phyloP scores from a whole-genome alignment of 306 rosid genomes.

The Erythrophleum fordii region DNA sequence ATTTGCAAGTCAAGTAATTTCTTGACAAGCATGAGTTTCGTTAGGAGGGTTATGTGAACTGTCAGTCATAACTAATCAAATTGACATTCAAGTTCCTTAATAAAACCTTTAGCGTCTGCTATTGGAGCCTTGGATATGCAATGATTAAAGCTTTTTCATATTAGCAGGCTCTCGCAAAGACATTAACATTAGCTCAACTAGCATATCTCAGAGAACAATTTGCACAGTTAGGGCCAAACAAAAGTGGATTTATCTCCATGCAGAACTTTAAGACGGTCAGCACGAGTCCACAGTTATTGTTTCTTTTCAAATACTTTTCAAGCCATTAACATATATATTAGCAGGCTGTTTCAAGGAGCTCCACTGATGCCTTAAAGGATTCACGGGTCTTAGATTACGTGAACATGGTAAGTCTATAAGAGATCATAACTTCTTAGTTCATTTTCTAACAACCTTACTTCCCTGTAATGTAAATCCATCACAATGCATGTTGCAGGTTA shows the following conservation, averaged over 20 bases:
- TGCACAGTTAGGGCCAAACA: slow-evolving; percentile 69
- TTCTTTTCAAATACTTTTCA: slow-evolving; percentile 21
- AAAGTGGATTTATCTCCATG: slow-evolving; percentile 83
- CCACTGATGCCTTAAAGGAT: slow-evolving; percentile 84
- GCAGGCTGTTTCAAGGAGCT: slow-evolving; percentile 68
- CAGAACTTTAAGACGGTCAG: slow-evolving; percentile 86
- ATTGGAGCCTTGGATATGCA: slow-evolving; percentile 7
- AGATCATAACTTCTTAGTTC: background rate
- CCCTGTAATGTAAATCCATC: slow-evolving; percentile 14
- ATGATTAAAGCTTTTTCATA: slow-evolving; percentile 31
- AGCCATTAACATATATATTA: slow-evolving; percentile 37
- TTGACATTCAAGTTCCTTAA: background rate
- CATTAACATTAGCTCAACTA: slow-evolving; percentile 68
- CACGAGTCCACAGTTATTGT: slow-evolving; percentile 1
- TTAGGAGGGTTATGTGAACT: background rate
- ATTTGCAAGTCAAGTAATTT: too few relatives aligned
- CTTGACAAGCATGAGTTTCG: too few relatives aligned
- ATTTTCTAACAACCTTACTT: slow-evolving; percentile 6
- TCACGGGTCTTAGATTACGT: slow-evolving; percentile 70
- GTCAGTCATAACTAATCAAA: background rate
- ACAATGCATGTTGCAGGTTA: slow-evolving; percentile 59
- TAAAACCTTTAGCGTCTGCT: background rate
- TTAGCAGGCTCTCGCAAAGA: slow-evolving; percentile 84
- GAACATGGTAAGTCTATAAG: slow-evolving; percentile 57
- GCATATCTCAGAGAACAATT: slow-evolving; percentile 81